Conservation (phyloP, 352 stramenopile species). For the Lagenidium sp. region DNA sequence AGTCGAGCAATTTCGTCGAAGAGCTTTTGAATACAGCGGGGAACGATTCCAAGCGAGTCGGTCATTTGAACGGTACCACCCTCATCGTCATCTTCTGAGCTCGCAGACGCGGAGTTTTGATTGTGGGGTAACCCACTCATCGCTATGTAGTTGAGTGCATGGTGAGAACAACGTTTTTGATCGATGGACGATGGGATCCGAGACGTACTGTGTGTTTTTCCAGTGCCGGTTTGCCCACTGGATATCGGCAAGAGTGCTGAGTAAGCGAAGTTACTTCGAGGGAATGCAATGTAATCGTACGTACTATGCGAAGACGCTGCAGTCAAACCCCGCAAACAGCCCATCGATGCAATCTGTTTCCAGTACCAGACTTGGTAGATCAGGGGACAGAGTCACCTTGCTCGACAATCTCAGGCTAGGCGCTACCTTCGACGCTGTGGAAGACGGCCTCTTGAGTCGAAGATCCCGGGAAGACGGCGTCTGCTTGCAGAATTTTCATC, state of each 20-base stretch:
- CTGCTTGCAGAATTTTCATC: slow-evolving; percentile 38
- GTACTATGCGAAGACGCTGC: slow-evolving; percentile 67
- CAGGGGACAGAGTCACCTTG: too few relatives aligned
- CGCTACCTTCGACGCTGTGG: slow-evolving; percentile 42
- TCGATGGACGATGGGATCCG: background rate
- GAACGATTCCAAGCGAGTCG: slow-evolving; percentile 37
- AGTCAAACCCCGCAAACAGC: slow-evolving; percentile 55
- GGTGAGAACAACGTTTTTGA: background rate
- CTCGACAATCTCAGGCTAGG: too few relatives aligned
- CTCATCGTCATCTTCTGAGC: slow-evolving; percentile 3
- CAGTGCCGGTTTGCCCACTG: slow-evolving; percentile 59
- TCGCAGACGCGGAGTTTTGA: background rate
- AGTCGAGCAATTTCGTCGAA: slow-evolving; percentile 27
- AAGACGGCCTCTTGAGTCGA: slow-evolving; percentile 35
- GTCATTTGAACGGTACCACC: slow-evolving; percentile 10
- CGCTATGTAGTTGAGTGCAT: slow-evolving; percentile 14
- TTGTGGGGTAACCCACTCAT: slow-evolving; percentile 40
- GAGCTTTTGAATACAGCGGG: slow-evolving; percentile 40
- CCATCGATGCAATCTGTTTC: slow-evolving; percentile 51
- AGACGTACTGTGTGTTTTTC: slow-evolving; percentile 54
- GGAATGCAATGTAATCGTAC: background rate
- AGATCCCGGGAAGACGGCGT: slow-evolving; percentile 34
- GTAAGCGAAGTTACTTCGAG: background rate
- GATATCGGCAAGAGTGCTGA: background rate
- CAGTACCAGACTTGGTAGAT: too few relatives aligned